Evolutionary conservation across 2,329 filamentous ascomycete genomes (phyloP).

Genomic region (Colletotrichum chlorophyti): DNA sequence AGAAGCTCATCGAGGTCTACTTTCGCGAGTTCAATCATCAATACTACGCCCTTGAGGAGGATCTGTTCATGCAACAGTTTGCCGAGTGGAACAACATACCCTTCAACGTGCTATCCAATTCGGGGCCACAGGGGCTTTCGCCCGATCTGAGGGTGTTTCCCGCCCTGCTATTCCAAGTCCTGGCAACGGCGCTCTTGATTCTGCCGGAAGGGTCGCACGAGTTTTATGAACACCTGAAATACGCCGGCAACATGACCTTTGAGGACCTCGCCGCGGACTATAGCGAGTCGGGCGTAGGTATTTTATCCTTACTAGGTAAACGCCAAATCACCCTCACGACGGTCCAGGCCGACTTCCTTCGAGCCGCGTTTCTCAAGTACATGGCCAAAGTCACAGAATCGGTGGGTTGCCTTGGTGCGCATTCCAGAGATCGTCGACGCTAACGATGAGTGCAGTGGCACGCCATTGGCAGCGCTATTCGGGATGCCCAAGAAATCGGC

Average conservation of each 20-base stretch:
- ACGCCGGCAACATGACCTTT: conserved; percentile 64
- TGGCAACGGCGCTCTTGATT: conserved; percentile 61
- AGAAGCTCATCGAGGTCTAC: conserved; percentile 61
- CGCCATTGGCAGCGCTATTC: conserved; percentile 60
- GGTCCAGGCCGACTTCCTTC: conserved; percentile 63
- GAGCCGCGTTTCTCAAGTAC: conserved; percentile 65
- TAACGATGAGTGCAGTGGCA: conserved; percentile 52
- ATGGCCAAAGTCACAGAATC: conserved; percentile 64
- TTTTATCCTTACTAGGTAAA: conserved; percentile 63
- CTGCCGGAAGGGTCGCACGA: conserved; percentile 55
- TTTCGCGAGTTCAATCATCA: conserved; percentile 66
- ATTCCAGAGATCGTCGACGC: neutral
- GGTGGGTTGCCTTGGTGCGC: conserved; percentile 41
- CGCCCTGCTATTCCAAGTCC: conserved; percentile 64
- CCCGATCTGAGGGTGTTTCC: conserved; percentile 63
- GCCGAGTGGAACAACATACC: conserved; percentile 61
- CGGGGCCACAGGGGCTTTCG: conserved; percentile 57
- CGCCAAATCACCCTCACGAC: conserved; percentile 61
- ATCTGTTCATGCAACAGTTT: conserved; percentile 57
- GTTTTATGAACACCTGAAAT: conserved; percentile 63
- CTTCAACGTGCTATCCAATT: conserved; percentile 55
- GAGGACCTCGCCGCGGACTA: conserved; percentile 67
- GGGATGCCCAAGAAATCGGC: conserved; percentile 69
- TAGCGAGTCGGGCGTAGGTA: conserved; percentile 61
- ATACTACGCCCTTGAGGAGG: conserved; percentile 62